Conservation (phyloP, 345 rosid species). For the Populus simonii region DNA sequence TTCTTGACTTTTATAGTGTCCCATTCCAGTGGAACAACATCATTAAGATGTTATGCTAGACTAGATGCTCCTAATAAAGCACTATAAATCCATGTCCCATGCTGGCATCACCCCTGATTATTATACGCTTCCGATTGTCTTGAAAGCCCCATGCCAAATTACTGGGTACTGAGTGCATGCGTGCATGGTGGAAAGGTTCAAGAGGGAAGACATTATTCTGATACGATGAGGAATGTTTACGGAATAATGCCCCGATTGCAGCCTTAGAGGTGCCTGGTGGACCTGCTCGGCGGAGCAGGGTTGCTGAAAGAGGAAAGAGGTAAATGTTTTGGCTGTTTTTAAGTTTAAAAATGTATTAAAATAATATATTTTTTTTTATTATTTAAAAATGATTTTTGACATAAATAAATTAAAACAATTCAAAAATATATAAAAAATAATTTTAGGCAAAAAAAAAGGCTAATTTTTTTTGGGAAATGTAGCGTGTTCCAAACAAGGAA, state of each 20-base stretch:
- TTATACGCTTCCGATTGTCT: slow-evolving; percentile 62
- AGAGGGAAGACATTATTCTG: slow-evolving; percentile 59
- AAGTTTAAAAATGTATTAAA: no score
- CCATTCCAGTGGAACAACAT: slow-evolving; percentile 71
- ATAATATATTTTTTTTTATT: no score
- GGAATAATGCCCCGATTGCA: slow-evolving; percentile 44
- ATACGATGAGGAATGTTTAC: slow-evolving; percentile 53
- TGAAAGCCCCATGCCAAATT: slow-evolving; percentile 51
- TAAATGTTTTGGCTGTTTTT: no score
- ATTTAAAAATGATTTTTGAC: no score
- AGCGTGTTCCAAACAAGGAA: no score
- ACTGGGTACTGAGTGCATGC: slow-evolving; percentile 70
- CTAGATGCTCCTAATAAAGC: slow-evolving; percentile 53
- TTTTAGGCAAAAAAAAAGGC: no score
- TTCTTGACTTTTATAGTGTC: slow-evolving; percentile 35
- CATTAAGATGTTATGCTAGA: slow-evolving; percentile 59
- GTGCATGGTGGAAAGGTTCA: slow-evolving; percentile 79
- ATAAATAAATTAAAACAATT: no score
- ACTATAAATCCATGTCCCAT: slow-evolving; percentile 49
- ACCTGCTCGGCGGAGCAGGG: slow-evolving; percentile 72
- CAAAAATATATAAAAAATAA: no score
- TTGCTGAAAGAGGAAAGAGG: slow-evolving; percentile 26
- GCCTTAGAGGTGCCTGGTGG: slow-evolving; percentile 83
- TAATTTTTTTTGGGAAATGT: no score
- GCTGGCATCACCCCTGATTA: slow-evolving; percentile 57